Conservation (phyloP, 2,329 filamentous ascomycete genomes). For the Phialophora tarda region DNA sequence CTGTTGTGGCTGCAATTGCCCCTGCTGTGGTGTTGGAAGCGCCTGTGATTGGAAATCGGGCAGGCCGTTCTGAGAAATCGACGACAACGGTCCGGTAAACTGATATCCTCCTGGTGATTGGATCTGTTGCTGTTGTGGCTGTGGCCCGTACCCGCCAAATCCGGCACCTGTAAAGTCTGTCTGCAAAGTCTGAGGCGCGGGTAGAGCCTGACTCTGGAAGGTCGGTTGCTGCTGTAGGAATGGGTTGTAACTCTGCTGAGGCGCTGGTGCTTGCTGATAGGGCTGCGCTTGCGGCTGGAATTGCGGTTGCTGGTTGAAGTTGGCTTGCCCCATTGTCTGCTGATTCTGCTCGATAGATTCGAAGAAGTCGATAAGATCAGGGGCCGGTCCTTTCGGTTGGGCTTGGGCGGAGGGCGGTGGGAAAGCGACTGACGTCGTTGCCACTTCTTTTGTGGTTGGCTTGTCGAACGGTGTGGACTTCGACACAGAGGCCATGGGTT, state of each 20-base stretch:
- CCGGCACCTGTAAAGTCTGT: constrained; percentile 74
- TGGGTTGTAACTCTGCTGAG: constrained; percentile 42
- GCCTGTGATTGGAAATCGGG: constrained; percentile 55
- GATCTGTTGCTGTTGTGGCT: constrained; percentile 64
- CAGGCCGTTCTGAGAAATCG: constrained; percentile 58
- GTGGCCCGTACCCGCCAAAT: constrained; percentile 79
- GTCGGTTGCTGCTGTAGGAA: constrained; percentile 37
- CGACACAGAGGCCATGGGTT: constrained; percentile 40
- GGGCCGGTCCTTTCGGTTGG: constrained; percentile 51
- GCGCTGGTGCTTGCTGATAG: constrained; percentile 37
- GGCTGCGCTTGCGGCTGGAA: constrained; percentile 44
- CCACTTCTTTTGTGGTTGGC: constrained; percentile 41
- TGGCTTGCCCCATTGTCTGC: constrained; percentile 65
- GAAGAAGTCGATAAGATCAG: constrained; percentile 92
- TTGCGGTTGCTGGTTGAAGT: constrained; percentile 47
- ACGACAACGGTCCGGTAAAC: constrained; percentile 50
- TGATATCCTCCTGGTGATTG: constrained; percentile 43
- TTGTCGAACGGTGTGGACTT: constrained; percentile 41
- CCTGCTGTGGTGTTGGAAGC: constrained; percentile 45
- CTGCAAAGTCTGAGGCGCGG: constrained; percentile 39
- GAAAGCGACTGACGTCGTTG: constrained; percentile 34
- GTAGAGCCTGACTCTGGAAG: constrained; percentile 39
- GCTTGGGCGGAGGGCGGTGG: constrained; percentile 42
- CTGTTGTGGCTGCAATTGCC: constrained; percentile 53
- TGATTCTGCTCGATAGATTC: constrained; percentile 91